phyloP scores from a whole-genome alignment of 2,329 filamentous ascomycete species.

The Aspergillus costaricaensis region DNA sequence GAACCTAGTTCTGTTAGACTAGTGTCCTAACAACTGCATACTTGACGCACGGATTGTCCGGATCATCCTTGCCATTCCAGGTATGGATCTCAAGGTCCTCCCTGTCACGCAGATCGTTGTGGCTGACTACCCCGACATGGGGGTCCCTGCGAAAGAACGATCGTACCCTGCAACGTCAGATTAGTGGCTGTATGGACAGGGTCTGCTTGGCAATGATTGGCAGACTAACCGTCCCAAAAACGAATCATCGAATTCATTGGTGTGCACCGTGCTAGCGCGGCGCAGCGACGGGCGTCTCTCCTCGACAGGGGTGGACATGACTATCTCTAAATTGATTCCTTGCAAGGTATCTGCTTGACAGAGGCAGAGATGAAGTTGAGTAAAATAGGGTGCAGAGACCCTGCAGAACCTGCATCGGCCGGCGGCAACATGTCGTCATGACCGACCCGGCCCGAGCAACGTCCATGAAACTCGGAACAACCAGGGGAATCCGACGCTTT shows the following conservation, averaged over 20 bases:
- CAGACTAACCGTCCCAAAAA: conserved; percentile 24
- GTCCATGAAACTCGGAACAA: not conserved
- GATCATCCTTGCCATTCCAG: conserved; percentile 33
- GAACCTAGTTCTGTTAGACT: conserved; percentile 30
- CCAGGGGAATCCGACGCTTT: not conserved
- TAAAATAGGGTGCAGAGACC: not conserved
- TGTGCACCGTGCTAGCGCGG: conserved; percentile 24
- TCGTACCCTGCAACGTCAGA: conserved; percentile 16
- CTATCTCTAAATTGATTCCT: not conserved
- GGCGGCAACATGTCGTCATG: conserved; percentile 21
- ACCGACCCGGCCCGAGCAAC: conserved; percentile 4
- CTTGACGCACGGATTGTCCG: conserved; percentile 31
- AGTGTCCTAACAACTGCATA: not conserved
- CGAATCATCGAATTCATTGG: conserved; percentile 28
- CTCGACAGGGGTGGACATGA: not conserved
- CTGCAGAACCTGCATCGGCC: not conserved
- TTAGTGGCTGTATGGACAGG: too few species aligned
- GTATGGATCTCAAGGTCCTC: conserved; percentile 32
- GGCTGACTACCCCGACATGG: conserved; percentile 28
- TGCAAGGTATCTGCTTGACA: not conserved
- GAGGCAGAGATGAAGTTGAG: not conserved
- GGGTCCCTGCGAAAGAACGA: conserved; percentile 28
- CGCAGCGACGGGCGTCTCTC: conserved; percentile 13
- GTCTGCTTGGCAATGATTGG: not conserved
- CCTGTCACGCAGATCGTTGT: conserved; percentile 23